phyloP scores from a whole-genome alignment of 2,329 filamentous ascomycete species.

The Gnomoniopsis sp. region DNA sequence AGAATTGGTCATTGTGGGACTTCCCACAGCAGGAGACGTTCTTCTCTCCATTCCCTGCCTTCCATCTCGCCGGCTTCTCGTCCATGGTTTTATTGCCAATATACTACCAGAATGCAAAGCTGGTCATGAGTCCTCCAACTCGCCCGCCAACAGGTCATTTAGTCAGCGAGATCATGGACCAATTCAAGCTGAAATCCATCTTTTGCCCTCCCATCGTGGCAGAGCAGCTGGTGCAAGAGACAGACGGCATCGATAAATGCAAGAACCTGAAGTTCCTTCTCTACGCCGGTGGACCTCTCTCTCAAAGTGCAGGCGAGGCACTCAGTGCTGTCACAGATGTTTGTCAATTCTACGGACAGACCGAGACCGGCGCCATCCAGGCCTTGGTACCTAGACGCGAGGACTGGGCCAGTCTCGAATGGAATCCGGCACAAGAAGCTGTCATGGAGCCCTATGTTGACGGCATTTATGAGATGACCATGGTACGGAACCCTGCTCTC shows the following conservation, averaged over 20 bases:
- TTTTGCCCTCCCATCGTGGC: constrained; percentile 20
- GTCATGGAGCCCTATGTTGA: constrained; percentile 20
- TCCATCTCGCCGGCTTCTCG: constrained; percentile 19
- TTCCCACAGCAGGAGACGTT: constrained; percentile 15
- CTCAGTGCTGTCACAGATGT: constrained; percentile 21
- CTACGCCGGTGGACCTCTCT: constrained; percentile 22
- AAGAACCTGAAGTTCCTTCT: constrained; percentile 20
- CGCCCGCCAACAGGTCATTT: constrained; percentile 16
- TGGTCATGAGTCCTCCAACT: constrained; percentile 11
- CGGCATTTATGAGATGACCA: constrained; percentile 20
- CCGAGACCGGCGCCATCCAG: constrained; percentile 20
- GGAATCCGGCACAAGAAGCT: constrained; percentile 20
- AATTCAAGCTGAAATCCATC: constrained; percentile 16
- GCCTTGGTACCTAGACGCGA: constrained; percentile 19
- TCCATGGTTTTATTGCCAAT: constrained; percentile 19
- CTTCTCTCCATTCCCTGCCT: constrained; percentile 19
- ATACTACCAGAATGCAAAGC: constrained; percentile 18
- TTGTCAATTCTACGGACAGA: constrained; percentile 22
- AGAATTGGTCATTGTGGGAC: constrained; percentile 18
- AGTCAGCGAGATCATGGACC: constrained; percentile 18
- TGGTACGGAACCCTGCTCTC: constrained; percentile 16
- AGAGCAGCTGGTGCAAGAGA: constrained; percentile 17
- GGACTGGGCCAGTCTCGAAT: constrained; percentile 22
- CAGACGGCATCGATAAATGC: constrained; percentile 18
- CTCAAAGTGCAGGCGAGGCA: constrained; percentile 17